These are phyloP conservation scores for Abortiporus biennis DNA, from an alignment of 1,284 basidiomycete species.

Conservation along the genomic window DNA sequence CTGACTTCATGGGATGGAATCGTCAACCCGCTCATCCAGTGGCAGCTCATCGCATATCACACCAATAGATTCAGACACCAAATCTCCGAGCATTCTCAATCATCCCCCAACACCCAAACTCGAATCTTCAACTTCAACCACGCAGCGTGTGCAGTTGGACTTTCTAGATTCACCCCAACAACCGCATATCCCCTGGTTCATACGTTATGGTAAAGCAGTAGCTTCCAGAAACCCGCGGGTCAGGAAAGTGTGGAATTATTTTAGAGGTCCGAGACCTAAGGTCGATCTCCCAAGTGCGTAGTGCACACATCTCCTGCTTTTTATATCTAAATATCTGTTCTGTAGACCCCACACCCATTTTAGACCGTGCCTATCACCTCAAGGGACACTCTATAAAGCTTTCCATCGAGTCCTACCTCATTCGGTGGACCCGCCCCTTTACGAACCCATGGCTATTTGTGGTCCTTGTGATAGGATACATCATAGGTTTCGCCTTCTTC, in stretches of 20 bases:
- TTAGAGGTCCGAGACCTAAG: slow-evolving; percentile 58
- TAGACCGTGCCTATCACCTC: slow-evolving; percentile 40
- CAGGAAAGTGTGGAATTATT: slow-evolving; percentile 29
- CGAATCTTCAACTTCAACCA: too few species aligned
- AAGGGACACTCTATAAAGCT: slow-evolving; percentile 32
- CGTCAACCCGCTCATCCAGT: too few species aligned
- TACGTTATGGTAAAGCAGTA: slow-evolving; percentile 14
- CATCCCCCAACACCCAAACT: too few species aligned
- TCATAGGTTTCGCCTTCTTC: slow-evolving; percentile 70
- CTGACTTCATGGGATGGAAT: too few species aligned
- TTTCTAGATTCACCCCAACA: slow-evolving; percentile 10
- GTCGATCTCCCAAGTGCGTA: slow-evolving; percentile 48
- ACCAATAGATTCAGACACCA: too few species aligned
- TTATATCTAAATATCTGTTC: too few species aligned
- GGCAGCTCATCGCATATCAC: too few species aligned
- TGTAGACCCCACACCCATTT: slow-evolving; percentile 47
- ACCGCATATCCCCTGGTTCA: slow-evolving; percentile 11
- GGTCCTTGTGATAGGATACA: slow-evolving; percentile 55
- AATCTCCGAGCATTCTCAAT: too few species aligned
- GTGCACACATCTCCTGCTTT: background rate
- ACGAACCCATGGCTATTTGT: slow-evolving; percentile 48
- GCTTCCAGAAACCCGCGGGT: slow-evolving; percentile 17
- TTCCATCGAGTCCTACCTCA: slow-evolving; percentile 47
- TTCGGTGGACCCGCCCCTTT: slow-evolving; percentile 44
- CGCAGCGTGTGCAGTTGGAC: slow-evolving; percentile 14